Percentiles rank a stretch among this genome's conserved stretches.
These are phyloP conservation scores for Polyplosphaeria fusca DNA, from an alignment of 495 filamentous ascomycete species.

Conservation along the genomic window DNA sequence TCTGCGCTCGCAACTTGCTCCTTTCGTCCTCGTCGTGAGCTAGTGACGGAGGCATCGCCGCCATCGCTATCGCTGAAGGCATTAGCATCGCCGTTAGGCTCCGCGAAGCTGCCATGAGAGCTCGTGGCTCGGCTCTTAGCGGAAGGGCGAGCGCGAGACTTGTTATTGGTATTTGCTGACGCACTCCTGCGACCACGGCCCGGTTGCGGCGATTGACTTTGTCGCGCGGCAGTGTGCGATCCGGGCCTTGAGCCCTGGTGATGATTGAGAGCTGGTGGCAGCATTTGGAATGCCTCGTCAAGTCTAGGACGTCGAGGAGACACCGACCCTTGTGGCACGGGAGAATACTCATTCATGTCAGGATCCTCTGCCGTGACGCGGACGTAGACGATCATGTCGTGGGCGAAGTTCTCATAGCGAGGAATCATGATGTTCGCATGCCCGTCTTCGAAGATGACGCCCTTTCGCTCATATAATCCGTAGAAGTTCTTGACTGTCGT, in stretches of 20 bases:
- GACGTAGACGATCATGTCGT: constrained; percentile 88
- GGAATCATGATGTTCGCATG: constrained; percentile 85
- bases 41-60: constrained; percentile 64
- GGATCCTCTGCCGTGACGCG: constrained; percentile 70
- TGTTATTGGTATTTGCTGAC: constrained; percentile 60
- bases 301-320: constrained; percentile 41
- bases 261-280: constrained; percentile 50
- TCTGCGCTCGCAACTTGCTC: constrained; percentile 90
- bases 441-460: constrained; percentile 88
- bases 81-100: constrained; percentile 62
- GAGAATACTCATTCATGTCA: constrained; percentile 19
- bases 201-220: constrained; percentile 77
- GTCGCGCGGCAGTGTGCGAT: constrained; percentile 65
- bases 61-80: constrained; percentile 80
- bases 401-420: constrained; percentile 85
- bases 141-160: constrained; percentile 60
- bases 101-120: constrained; percentile 59
- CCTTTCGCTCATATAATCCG: constrained; percentile 77
- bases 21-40: constrained; percentile 67
- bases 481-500: constrained; percentile 98
- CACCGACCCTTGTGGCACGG: constrained; percentile 21
- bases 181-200: constrained; percentile 73
- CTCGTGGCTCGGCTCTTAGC: constrained; percentile 67
- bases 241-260: constrained; percentile 61
- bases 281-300: constrained; percentile 43